Base-by-base conservation (phyloP, 1,284 basidiomycete species). In the Apiotrichum laibachii region DNA sequence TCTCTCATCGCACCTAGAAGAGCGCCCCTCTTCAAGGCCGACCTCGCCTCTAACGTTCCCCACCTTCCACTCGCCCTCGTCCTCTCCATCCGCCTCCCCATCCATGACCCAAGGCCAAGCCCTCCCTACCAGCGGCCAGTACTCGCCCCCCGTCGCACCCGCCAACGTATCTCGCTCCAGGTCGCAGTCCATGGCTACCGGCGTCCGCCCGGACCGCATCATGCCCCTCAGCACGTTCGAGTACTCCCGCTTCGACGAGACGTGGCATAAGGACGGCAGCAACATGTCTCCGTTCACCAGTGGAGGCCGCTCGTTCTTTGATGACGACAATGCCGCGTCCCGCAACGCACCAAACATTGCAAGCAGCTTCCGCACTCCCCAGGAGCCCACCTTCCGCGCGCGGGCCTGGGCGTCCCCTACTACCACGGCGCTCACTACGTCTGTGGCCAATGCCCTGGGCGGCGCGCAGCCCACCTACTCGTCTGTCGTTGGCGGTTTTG, bases 221-320 rank as follows among this genome's bases (percentile, higher is more conserved):
- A 65, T 64, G 54, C 65, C 72, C 4, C 66, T 74, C 63, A 68
- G 66, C 42, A 67, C 63, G 1, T 51, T 75, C 33, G 70, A 68
- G 50, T 62, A 60, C 50, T 47, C 65, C 45, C 45, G 53, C 37
- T 63, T 65, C 31, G 69, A 72, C 7, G 63, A 66, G 10, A 58
- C 61, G 18, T 72, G 71, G 70, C 60, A 59, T 50, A 70, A 69
- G 48, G 67, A 60, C 15, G 56, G 57, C 12, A 72, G 69, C 61
- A 77, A 75, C 63, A 69, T 75, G 67, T 76, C 73, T 1, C 73
- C 75, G 0, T 77, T 77, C 56, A 62, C 71, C 5, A 63, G 68
- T 31, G 65, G 67, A 35, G 51, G 65, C 39, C 61, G 62, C 54
- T 31, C 65, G 15, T 65, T 62, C n/a, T 52, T 63, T 31, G 65